Evolutionary conservation across 768 basidiomycete genomes (phyloP).

Genomic region (Paxillus ammoniavirescens): DNA sequence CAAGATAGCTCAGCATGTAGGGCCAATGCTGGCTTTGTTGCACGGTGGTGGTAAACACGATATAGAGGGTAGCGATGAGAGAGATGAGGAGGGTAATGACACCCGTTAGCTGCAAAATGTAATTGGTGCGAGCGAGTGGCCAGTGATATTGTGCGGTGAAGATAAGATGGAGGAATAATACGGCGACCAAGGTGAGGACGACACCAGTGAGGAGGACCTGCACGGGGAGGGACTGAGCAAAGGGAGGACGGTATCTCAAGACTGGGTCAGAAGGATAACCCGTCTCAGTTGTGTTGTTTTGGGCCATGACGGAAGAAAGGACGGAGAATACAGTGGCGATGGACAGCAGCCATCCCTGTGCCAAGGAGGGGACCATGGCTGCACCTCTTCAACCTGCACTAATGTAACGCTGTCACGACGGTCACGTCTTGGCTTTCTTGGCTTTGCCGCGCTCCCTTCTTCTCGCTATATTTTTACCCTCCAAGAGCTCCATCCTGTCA

Average conservation of each 20-base stretch:
- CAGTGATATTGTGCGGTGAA: constrained; percentile 97
- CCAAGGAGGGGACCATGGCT: neutral
- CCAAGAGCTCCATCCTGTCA: too few species aligned
- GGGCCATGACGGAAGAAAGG: constrained; percentile 22
- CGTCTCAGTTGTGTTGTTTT: neutral
- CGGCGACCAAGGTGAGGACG: constrained; percentile 76
- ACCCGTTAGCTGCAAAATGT: constrained; percentile 82
- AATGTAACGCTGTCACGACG: neutral
- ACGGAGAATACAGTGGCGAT: constrained; percentile 3
- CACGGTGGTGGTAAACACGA: constrained; percentile 61
- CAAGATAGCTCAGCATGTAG: constrained; percentile 93
- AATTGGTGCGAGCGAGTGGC: constrained; percentile 92
- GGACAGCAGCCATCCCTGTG: neutral
- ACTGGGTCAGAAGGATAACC: constrained; percentile 61
- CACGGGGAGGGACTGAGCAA: constrained; percentile 85
- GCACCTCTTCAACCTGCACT: neutral
- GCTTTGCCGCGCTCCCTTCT: neutral
- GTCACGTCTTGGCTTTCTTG: neutral
- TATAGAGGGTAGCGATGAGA: constrained; percentile 71
- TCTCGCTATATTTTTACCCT: too few species aligned
- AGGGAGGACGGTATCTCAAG: constrained; percentile 71
- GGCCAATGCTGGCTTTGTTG: constrained; percentile 80
- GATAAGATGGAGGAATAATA: constrained; percentile 87
- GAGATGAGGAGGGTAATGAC: constrained; percentile 79
- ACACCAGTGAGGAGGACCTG: constrained; percentile 87